Conservation (phyloP, 108 stramenopile genomes). For the Conticribra weissflogii region DNA sequence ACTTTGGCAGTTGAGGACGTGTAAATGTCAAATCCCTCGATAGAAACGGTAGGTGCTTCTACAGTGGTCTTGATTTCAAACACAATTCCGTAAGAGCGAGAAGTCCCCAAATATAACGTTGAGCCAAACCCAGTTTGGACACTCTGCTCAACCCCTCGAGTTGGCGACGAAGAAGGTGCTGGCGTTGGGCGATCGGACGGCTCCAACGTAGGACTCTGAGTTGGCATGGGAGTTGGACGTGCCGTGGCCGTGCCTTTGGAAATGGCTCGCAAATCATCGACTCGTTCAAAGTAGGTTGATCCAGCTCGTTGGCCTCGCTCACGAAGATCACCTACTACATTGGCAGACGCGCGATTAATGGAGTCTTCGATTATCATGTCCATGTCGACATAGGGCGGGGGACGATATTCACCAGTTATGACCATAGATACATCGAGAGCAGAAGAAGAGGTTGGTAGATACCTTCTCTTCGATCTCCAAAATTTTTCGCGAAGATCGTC, state of each 20-base stretch:
- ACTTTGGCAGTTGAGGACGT: not conserved
- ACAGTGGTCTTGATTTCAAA: conserved; percentile 1
- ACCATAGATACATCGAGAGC: not conserved
- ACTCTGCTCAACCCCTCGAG: not conserved
- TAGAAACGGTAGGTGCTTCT: not conserved
- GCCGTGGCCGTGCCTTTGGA: not conserved
- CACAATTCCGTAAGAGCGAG: not conserved
- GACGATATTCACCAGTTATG: conserved; percentile 9
- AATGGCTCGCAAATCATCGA: not conserved
- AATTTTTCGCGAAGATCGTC: too few relatives aligned
- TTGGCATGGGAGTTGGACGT: conserved; percentile 1
- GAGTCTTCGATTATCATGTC: not conserved
- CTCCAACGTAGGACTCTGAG: not conserved
- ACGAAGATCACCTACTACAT: not conserved
- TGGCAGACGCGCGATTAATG: conserved; percentile 4
- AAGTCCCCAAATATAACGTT: conserved; percentile 1
- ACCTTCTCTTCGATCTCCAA: too few relatives aligned
- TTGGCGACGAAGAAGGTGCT: not conserved
- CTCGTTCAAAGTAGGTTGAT: not conserved
- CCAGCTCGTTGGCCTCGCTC: not conserved
- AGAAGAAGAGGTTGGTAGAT: not conserved
- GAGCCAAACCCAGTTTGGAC: conserved; percentile 1
- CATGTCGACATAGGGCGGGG: not conserved
- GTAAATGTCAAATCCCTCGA: conserved; percentile 11
- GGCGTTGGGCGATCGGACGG: not conserved